Percentiles rank a stretch among this genome's conserved stretches.
Conservation (phyloP, 163 green algal species). For the Chlamydomonas reinhardtii region DNA sequence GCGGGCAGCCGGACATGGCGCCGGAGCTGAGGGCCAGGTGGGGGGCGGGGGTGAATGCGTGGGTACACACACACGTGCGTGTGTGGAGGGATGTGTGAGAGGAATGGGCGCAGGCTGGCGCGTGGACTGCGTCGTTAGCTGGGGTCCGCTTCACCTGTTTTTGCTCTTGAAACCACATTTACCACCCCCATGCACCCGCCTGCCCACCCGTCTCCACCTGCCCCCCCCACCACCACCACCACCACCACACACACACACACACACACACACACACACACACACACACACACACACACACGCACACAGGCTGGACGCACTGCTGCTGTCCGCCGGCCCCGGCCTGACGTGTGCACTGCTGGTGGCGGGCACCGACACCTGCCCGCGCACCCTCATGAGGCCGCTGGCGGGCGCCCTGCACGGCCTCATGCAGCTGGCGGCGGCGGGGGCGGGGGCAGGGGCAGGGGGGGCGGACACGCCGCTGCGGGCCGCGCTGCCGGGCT, state of each 20-base stretch:
- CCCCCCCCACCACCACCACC: too few species aligned
- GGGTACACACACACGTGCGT: not conserved
- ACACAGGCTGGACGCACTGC: slow-evolving; percentile 45
- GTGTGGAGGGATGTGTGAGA: not conserved
- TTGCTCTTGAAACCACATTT: too few species aligned
- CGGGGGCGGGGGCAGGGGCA: not conserved
- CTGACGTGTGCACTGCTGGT: slow-evolving; percentile 54
- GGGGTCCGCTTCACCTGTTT: too few species aligned
- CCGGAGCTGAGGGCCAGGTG: not conserved
- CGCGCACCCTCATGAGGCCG: slow-evolving; percentile 57
- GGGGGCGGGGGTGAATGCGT: not conserved
- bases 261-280: too few species aligned
- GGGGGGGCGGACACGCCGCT: not conserved
- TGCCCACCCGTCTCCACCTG: too few species aligned
- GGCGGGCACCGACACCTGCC: slow-evolving; percentile 54
- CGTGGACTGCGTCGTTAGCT: too few species aligned
- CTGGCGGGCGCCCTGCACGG: slow-evolving; percentile 55
- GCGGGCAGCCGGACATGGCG: not conserved
- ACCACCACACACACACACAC: too few species aligned
- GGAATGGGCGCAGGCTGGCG: not conserved
- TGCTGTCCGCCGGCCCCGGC: slow-evolving; percentile 33
- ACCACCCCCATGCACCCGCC: too few species aligned
- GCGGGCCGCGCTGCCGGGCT: slow-evolving; percentile 33
- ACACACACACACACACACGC: not conserved
- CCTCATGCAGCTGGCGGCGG: slow-evolving; percentile 1